Evolutionary conservation across 306 rosid species (phyloP).

Genomic region (Hylodesmum podocarpum): DNA sequence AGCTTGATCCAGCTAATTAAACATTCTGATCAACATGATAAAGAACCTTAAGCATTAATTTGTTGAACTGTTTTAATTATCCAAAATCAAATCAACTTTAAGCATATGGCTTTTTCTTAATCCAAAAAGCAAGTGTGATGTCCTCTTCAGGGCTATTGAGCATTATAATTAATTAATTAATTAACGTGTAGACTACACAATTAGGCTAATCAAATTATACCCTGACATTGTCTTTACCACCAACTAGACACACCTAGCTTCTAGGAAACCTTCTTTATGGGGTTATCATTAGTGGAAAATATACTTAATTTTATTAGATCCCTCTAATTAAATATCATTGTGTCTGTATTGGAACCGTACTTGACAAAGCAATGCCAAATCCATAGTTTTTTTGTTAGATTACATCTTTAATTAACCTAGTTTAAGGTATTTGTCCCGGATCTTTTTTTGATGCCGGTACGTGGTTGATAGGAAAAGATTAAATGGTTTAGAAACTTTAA

Average conservation of each 20-base stretch:
- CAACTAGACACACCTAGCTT: constrained; percentile 37
- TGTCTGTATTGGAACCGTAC: background rate
- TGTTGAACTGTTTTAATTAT: background rate
- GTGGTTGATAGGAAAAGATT: background rate
- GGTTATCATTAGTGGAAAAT: constrained; percentile 21
- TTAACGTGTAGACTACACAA: background rate
- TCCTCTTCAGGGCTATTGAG: constrained; percentile 31
- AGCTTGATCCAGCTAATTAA: constrained; percentile 35
- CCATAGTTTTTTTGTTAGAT: constrained; percentile 34
- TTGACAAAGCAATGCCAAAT: constrained; percentile 22
- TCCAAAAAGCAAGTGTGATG: constrained; percentile 31
- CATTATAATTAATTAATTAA: constrained; percentile 26
- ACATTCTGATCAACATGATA: constrained; percentile 21
- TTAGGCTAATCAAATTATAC: constrained; percentile 27
- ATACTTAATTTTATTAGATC: constrained; percentile 13
- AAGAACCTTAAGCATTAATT: constrained; percentile 24
- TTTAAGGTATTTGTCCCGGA: constrained; percentile 34
- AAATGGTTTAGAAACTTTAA: constrained; percentile 20
- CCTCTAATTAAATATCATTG: constrained; percentile 24
- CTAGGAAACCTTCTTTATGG: constrained; percentile 36
- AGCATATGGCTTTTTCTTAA: constrained; percentile 27
- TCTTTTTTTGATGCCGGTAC: constrained; percentile 32
- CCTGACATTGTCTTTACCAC: constrained; percentile 29
- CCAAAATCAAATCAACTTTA: constrained; percentile 32
- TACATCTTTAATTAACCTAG: constrained; percentile 6